Base-by-base conservation (phyloP, 2,329 filamentous ascomycete genomes). In the Xylaria sp. region DNA sequence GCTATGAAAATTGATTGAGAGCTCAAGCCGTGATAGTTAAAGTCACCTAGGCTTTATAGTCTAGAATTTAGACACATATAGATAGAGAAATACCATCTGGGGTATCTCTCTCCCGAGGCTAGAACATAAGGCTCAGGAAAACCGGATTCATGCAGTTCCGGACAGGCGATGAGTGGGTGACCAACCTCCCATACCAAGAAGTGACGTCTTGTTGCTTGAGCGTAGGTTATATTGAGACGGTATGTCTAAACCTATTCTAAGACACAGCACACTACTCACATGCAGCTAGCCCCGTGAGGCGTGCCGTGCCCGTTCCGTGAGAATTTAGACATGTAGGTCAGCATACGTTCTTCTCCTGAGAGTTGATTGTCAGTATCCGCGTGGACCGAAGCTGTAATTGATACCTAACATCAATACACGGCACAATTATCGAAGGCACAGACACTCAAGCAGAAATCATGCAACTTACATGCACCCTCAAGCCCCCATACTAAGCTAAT, bases 301-400 rank as follows among this genome's bases (percentile, higher is more conserved):
- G 11, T 28, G 52, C 33, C 23, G 19, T 14, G 23, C 33, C 15
- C 21, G 54, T 21, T 21, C 9, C 35, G 43, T 35, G 9, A 9
- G 28, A 5, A 31, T n/a, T 47, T 19, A 4, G 8, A 19, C 25
- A 46, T 47, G 31, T 25, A 25, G 28, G 42, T 56, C 33, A 56
- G 53, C 53, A 38, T 47, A 14, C 37, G 12, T 5, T 31, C 28
- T 9, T 31, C 28, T n/a, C n/a, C n/a, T n/a, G n/a, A n/a, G n/a
- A n/a, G n/a, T n/a, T n/a, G n/a, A n/a, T n/a, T 46, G 52, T 55
- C 31, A 55, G 52, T 42, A 37, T 46, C 17, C 37, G 17, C 23
- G 31, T 42, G 35, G n/a, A 42, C 11, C 5, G n/a, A 49, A 55
- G 33, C 35, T 19, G 17, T 17, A 12, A 40, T n/a, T 21, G 11